Base-by-base conservation (phyloP, 164 flowering plant species). In the Magnolia kwangsiensis region DNA sequence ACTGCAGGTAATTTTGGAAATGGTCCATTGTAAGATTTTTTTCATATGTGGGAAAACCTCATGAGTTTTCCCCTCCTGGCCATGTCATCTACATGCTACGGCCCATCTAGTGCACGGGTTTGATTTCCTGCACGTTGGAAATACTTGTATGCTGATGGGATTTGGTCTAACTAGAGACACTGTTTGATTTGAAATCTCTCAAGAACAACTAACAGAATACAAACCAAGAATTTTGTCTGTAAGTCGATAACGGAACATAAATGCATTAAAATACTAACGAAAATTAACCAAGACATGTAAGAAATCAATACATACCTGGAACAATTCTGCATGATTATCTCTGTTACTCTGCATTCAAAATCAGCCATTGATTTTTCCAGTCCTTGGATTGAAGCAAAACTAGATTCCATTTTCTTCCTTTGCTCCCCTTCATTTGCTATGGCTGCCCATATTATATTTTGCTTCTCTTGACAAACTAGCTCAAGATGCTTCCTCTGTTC, bases 371-470 rank as follows among this genome's bases (percentile, higher is more conserved):
- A 67, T 61, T 81, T 78, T 59, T 82, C 80, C 61, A 90, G 50
- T 71, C 74, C 78, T 58, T 75, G 63, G 18, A 83, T 73, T 81
- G 74, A 31, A 72, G 19, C 5, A 4, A 68, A 50, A 18, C 84
- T 50, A 8, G 85, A 78, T 80, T 89, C 84, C 78, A 90, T 75
- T 63, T 90, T 89, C 82, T 87, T 81, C 81, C 69, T 82, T 61
- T 83, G 82, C 67, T 83, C 85, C 51, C 11, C 76, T 76, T 90
- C 92, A 68, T 77, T 82, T 76, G 73, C 78, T 79, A 84, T 78
- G 66, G 78, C 11, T 64, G 75, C 66, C 20, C 63, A 79, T 63
- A 85, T 24, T 23, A 70, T 23, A 69, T 76, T 77, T 69, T 89
- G 72, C 69, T 77, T 80, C 80, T 89, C 83, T 77, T 82, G 75